Base-by-base conservation (phyloP, 208 protist genomes). In the Angomonas deanei region DNA sequence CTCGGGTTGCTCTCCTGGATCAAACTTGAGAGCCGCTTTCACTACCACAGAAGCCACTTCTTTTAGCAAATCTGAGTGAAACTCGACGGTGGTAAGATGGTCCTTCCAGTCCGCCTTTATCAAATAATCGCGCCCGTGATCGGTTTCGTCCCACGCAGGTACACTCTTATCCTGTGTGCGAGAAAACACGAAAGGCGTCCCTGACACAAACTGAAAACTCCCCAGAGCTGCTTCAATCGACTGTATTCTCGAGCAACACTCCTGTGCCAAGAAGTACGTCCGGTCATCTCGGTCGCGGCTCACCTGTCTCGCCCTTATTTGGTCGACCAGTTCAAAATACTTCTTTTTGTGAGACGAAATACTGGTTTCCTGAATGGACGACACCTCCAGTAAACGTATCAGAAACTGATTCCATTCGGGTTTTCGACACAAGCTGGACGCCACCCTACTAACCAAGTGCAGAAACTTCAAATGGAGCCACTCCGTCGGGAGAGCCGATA, bases 401-500 rank as follows among this genome's bases (percentile, higher is more conserved):
- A 92, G 28, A 34, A 82, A 80, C 10, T 65, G 48, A 1, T 61
- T 53, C 62, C 70, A 70, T 13, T 70, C 50, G 15, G 64, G 64
- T 53, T 42, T 53, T 24, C 53, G n/a, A 19, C 28, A 67, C 47
- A 50, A 24, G 53, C 2, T 59, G 5, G 28, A 59, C 32, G 28
- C n/a, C 24, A 23, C 24, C 17, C 6, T 52, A 21, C 33, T 28
- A 10, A 77, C 66, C n/a, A 74, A 30, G 6, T 57, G 48, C 13
- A 86, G 30, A 50, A 84, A 79, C 31, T 66, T 56, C 27, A 50
- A 55, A 32, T 85, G 81, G 4, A 84, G 48, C 73, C 65, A 82
- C 24, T 91, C 84, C 15, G 76, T 59, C 10, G 80, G 84, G 2
- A 91, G 31, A 11, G 72, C 66, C 8, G 65, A 61, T 26, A 71